These are phyloP conservation scores for Saccharum hybrid DNA, from an alignment of 202 grass and related monocot species.

Conservation along the genomic window DNA sequence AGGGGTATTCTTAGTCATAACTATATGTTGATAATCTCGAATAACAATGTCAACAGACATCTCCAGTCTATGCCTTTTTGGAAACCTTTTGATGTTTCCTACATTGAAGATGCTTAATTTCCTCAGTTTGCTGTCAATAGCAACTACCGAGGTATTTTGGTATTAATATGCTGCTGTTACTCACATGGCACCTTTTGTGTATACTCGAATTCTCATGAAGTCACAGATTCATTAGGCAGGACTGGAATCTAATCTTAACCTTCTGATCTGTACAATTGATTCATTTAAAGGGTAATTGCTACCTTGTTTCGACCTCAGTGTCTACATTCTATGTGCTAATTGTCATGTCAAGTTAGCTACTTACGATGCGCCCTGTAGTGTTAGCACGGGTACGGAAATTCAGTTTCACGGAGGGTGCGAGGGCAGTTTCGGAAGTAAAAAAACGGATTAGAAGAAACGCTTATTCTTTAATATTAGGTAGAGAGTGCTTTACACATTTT, in stretches of 20 bases:
- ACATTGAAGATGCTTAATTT: neutral
- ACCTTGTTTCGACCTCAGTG: too few relatives aligned
- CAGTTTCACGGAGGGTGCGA: too few relatives aligned
- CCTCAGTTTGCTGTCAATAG: neutral
- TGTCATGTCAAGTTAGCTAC: neutral
- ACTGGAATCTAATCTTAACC: neutral
- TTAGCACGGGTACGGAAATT: too few relatives aligned
- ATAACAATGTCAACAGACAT: conserved; percentile 35
- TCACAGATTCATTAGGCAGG: neutral
- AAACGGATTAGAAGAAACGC: too few relatives aligned
- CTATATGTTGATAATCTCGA: neutral
- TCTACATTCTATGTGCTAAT: too few relatives aligned
- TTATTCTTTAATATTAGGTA: too few relatives aligned
- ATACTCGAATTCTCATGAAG: neutral
- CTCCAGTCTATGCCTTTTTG: neutral
- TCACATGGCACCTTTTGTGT: neutral
- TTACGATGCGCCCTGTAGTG: neutral
- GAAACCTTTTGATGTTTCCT: neutral
- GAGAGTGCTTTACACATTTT: too few relatives aligned
- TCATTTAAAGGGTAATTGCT: neutral
- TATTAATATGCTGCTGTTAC: neutral
- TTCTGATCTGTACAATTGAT: neutral
- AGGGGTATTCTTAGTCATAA: neutral
- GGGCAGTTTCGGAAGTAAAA: too few relatives aligned
- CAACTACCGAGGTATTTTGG: neutral